phyloP scores from a whole-genome alignment of 2,329 filamentous ascomycete species.

The Venturiaceae sp. region DNA sequence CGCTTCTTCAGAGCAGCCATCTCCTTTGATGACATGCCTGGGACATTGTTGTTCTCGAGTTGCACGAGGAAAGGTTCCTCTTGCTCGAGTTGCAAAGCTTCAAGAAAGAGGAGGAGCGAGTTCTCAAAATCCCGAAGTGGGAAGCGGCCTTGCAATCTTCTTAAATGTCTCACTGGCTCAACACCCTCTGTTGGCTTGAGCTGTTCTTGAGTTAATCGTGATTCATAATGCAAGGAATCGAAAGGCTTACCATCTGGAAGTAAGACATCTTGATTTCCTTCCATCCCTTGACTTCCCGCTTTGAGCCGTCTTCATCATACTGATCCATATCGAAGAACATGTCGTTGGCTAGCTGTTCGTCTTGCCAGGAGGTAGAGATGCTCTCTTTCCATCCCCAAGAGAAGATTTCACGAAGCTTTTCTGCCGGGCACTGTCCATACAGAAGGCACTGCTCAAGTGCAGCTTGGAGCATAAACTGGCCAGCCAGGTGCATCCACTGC shows the following conservation, averaged over 20 bases:
- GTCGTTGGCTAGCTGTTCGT: constrained; percentile 21
- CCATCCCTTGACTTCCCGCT: constrained; percentile 23
- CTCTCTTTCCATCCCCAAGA: constrained; percentile 31
- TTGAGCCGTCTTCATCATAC: constrained; percentile 16
- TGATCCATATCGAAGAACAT: constrained; percentile 25
- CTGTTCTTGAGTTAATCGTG: constrained; percentile 6
- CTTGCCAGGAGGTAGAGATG: constrained; percentile 16
- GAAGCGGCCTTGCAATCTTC: constrained; percentile 19
- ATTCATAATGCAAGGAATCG: neutral
- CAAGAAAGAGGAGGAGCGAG: constrained; percentile 30
- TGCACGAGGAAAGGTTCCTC: constrained; percentile 40
- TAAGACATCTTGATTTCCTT: constrained; percentile 22
- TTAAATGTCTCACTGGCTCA: constrained; percentile 11
- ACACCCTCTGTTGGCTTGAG: constrained; percentile 13
- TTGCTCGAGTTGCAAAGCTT: constrained; percentile 30
- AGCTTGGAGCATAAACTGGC: constrained; percentile 40
- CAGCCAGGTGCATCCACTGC: constrained; percentile 36
- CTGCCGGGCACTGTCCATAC: constrained; percentile 24
- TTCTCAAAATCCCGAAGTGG: constrained; percentile 29
- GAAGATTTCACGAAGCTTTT: constrained; percentile 33
- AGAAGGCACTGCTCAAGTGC: constrained; percentile 37
- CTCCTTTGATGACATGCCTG: neutral
- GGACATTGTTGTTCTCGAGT: constrained; percentile 34
- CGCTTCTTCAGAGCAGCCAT: constrained; percentile 4
- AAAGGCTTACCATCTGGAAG: constrained; percentile 13